A percentile compares a stretch with the other conserved stretches of the same genome.
These are phyloP conservation scores for Phellinidium pouzarii DNA, from an alignment of 1,284 basidiomycete genomes.

Conservation along the genomic window DNA sequence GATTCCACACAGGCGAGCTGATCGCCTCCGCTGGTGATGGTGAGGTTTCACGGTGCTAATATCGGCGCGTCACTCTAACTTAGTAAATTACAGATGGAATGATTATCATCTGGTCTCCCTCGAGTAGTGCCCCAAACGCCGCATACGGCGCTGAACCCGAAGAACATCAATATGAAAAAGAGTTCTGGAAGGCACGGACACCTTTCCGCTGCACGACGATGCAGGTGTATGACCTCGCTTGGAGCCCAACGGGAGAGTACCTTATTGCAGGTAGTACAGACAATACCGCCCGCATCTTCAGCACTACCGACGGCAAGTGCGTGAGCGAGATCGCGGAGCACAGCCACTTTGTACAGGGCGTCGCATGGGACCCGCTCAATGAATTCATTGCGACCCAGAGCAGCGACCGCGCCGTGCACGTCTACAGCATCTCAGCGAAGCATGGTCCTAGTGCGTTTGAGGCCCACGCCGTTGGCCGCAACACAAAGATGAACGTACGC, in stretches of 20 bases:
- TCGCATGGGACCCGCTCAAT: constrained; percentile 93
- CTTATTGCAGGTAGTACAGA: constrained; percentile 95
- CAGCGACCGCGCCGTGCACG: constrained; percentile 86
- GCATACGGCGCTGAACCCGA: constrained; percentile 80
- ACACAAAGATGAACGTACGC: constrained; percentile 62
- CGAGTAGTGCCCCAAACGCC: constrained; percentile 60
- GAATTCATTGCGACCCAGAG: constrained; percentile 94
- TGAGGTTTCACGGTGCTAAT: constrained; percentile 33
- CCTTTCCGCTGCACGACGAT: constrained; percentile 84
- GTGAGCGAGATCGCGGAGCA: constrained; percentile 85
- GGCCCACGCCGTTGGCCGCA: constrained; percentile 79
- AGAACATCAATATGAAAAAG: constrained; percentile 85
- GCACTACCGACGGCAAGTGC: constrained; percentile 76
- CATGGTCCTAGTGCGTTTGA: constrained; percentile 62
- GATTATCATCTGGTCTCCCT: constrained; percentile 92
- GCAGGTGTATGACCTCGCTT: constrained; percentile 96
- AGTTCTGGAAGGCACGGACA: constrained; percentile 90
- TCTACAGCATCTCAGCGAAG: constrained; percentile 75
- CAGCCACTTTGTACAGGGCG: constrained; percentile 91
- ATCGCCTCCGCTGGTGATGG: constrained; percentile 95
- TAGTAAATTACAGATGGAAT: constrained; percentile 74
- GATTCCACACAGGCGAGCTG: constrained; percentile 54
- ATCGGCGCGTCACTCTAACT: background rate
- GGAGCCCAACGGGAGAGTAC: constrained; percentile 94
- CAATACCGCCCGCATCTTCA: constrained; percentile 86